phyloP scores from a whole-genome alignment of 2,329 filamentous ascomycete species.

The Colletotrichum salicis region DNA sequence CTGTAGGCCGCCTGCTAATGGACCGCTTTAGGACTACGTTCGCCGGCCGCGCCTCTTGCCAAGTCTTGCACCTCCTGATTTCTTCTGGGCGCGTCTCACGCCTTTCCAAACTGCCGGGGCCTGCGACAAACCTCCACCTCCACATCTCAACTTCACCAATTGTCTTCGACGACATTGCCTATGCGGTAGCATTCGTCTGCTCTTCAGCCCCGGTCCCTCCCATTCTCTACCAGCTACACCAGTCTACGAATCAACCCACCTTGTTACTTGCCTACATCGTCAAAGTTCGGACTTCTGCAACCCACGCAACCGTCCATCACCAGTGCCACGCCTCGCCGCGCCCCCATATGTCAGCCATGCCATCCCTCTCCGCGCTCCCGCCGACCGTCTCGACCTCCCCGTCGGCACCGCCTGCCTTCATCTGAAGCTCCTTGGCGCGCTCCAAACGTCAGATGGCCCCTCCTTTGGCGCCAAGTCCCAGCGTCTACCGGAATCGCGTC shows the following conservation, averaged over 20 bases:
- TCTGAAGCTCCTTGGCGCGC: constrained; percentile 23
- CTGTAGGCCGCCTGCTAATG: constrained; percentile 3
- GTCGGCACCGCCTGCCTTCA: constrained; percentile 25
- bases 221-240: neutral
- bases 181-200: neutral
- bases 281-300: neutral
- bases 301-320: neutral
- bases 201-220: neutral
- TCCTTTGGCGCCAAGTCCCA: constrained; percentile 23
- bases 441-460: constrained; percentile 17
- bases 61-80: constrained; percentile 31
- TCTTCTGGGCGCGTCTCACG: constrained; percentile 30
- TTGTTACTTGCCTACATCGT: neutral
- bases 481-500: constrained; percentile 14
- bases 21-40: neutral
- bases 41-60: constrained; percentile 19
- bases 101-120: constrained; percentile 8
- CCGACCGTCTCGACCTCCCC: constrained; percentile 10
- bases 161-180: neutral
- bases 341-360: neutral
- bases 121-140: constrained; percentile 26
- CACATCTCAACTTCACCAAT: neutral
- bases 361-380: constrained; percentile 1
- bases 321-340: constrained; percentile 1
- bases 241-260: neutral